A percentile compares a stretch with the other conserved stretches of the same genome.
Evolutionary conservation across 1,139 yeast genomes (phyloP).

Genomic region (Saccharomyces pastorianus): DNA sequence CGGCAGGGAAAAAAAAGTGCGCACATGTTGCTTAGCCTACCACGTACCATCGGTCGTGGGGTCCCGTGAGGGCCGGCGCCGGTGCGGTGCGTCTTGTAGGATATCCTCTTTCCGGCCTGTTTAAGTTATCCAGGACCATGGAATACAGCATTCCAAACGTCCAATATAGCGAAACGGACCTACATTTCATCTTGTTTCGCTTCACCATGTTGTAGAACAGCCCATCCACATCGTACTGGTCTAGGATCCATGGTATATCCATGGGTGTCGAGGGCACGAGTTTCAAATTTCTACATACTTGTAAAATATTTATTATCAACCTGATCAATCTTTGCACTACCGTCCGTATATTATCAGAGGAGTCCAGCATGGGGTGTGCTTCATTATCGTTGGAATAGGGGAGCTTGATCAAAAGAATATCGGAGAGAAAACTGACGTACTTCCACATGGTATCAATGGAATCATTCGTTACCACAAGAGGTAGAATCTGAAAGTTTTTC

Average conservation of each 20-base stretch:
- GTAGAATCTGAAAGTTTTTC: slow-evolving; percentile 15
- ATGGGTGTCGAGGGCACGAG: slow-evolving; percentile 12
- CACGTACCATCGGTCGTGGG: slow-evolving; percentile 4
- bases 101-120: neutral
- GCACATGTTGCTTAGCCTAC: slow-evolving; percentile 1
- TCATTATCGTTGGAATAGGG: slow-evolving; percentile 9
- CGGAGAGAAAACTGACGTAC: slow-evolving; percentile 12
- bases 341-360: neutral
- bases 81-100: neutral
- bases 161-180: slow-evolving; percentile 1
- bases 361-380: slow-evolving; percentile 8
- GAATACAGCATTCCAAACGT: neutral
- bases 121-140: neutral
- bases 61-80: neutral
- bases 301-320: slow-evolving; percentile 14
- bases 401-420: slow-evolving; percentile 10
- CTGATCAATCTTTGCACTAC: slow-evolving; percentile 9
- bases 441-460: slow-evolving; percentile 20
- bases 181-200: slow-evolving; percentile 6
- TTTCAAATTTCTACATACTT: slow-evolving; percentile 11
- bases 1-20: neutral
- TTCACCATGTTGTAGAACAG: slow-evolving; percentile 17
- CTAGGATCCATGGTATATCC: slow-evolving; percentile 14
- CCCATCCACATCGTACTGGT: slow-evolving; percentile 21
- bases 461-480: slow-evolving; percentile 12